Percentiles rank a stretch among this genome's conserved stretches.
Evolutionary conservation across 2,329 filamentous ascomycete genomes (phyloP).

Genomic region (Colletotrichum sp.): DNA sequence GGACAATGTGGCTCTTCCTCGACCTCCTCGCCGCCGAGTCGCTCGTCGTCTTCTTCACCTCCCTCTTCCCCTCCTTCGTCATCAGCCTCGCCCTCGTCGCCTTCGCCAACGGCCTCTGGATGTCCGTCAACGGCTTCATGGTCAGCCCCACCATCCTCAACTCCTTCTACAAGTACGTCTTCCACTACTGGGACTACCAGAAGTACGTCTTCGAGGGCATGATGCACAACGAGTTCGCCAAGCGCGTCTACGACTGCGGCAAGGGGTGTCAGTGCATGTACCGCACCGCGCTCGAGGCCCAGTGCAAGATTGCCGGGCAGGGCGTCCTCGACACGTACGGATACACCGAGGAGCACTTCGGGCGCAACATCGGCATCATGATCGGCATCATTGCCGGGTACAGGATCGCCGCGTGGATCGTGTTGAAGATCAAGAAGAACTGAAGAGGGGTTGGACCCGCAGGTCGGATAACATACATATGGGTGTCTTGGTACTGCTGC

Average conservation of each 20-base stretch:
- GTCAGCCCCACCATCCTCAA: slow-evolving; percentile 77
- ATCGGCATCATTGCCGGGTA: slow-evolving; percentile 78
- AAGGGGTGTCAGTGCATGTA: slow-evolving; percentile 73
- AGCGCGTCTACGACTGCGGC: slow-evolving; percentile 67
- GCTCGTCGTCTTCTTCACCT: slow-evolving; percentile 78
- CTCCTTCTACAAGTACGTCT: slow-evolving; percentile 85
- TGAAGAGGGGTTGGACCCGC: not conserved
- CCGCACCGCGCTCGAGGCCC: slow-evolving; percentile 59
- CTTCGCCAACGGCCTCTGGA: slow-evolving; percentile 90
- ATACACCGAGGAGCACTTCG: slow-evolving; percentile 67
- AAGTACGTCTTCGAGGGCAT: slow-evolving; percentile 88
- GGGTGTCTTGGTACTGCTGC: not conserved
- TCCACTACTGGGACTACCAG: slow-evolving; percentile 90
- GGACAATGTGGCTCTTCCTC: slow-evolving; percentile 85
- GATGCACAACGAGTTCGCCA: slow-evolving; percentile 87
- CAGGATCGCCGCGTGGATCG: slow-evolving; percentile 70
- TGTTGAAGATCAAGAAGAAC: slow-evolving; percentile 43
- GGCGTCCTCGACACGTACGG: slow-evolving; percentile 74
- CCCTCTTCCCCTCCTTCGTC: slow-evolving; percentile 80
- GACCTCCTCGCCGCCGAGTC: slow-evolving; percentile 84
- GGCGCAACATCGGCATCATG: slow-evolving; percentile 78
- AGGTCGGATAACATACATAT: not conserved
- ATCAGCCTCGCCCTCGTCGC: slow-evolving; percentile 79
- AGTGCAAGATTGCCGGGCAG: slow-evolving; percentile 74
- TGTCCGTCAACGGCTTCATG: slow-evolving; percentile 84